Evolutionary conservation across 768 basidiomycete species (phyloP).

Genomic region (Lyophyllum atratum): DNA sequence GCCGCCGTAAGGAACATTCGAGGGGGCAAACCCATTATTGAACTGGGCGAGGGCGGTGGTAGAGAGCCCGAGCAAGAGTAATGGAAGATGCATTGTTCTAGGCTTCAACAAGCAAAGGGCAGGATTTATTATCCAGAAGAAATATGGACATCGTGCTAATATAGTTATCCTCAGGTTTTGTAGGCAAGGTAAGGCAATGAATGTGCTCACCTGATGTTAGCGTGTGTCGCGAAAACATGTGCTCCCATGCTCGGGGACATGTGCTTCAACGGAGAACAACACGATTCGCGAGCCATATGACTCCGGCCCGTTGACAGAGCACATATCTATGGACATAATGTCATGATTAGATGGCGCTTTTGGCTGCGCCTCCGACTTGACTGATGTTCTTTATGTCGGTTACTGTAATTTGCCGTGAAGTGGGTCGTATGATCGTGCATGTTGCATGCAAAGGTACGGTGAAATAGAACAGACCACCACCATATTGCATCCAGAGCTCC

Average conservation of each 20-base stretch:
- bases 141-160: neutral
- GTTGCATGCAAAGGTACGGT: too few species aligned
- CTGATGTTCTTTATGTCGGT: neutral
- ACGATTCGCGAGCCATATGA: neutral
- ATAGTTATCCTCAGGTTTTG: neutral
- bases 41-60: neutral
- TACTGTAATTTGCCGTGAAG: neutral
- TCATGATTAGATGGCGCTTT: neutral
- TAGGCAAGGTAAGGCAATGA: neutral
- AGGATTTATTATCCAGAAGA: too few species aligned
- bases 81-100: neutral
- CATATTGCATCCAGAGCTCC: too few species aligned
- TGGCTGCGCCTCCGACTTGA: neutral
- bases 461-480: too few species aligned
- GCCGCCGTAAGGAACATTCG: neutral
- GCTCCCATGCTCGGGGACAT: neutral
- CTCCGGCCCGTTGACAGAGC: neutral
- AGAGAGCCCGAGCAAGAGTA: neutral
- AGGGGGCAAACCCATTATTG: neutral
- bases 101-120: neutral
- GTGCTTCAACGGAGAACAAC: neutral
- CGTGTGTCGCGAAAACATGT: neutral
- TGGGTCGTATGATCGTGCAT: too few species aligned
- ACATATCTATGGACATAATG: neutral
- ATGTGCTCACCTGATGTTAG: neutral